Percentiles rank a stretch among this genome's conserved stretches.
These are phyloP conservation scores for Lophium mytilinum DNA, from an alignment of 495 filamentous ascomycete genomes.

Conservation along the genomic window DNA sequence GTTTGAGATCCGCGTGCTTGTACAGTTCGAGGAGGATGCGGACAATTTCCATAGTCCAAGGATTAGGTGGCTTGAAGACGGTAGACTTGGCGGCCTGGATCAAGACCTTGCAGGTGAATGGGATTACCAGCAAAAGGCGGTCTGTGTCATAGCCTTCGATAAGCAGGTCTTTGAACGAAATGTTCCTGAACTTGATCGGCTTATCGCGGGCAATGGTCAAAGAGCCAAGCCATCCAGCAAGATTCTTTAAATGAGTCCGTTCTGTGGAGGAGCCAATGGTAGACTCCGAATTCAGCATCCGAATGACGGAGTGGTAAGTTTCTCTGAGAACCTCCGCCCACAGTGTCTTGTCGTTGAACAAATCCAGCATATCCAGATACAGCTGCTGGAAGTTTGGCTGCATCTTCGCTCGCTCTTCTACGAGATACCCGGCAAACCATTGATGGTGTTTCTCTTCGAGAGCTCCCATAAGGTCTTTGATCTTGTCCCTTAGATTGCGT, in stretches of 20 bases:
- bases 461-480: slow-evolving; percentile 66
- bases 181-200: slow-evolving; percentile 91
- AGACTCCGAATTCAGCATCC: slow-evolving; percentile 78
- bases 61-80: slow-evolving; percentile 89
- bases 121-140: slow-evolving; percentile 81
- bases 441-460: slow-evolving; percentile 75
- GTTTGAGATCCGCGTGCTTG: slow-evolving; percentile 80
- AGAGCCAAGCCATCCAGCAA: slow-evolving; percentile 86
- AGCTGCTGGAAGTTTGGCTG: slow-evolving; percentile 92
- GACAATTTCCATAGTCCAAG: slow-evolving; percentile 94
- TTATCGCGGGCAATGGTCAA: slow-evolving; percentile 90
- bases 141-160: slow-evolving; percentile 87
- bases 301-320: slow-evolving; percentile 78
- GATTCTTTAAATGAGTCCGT: slow-evolving; percentile 78
- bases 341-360: slow-evolving; percentile 66
- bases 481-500: slow-evolving; percentile 74
- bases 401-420: slow-evolving; percentile 90
- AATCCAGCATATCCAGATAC: slow-evolving; percentile 81
- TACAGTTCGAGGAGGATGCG: slow-evolving; percentile 84
- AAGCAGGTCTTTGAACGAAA: slow-evolving; percentile 91
- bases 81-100: slow-evolving; percentile 73
- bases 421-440: slow-evolving; percentile 95
- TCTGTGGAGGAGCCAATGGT: slow-evolving; percentile 74
- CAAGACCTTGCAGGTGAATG: slow-evolving; percentile 93
- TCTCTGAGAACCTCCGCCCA: slow-evolving; percentile 88